Base-by-base conservation (phyloP, 2,329 filamentous ascomycete species). In the Dactylellina parvicollis region DNA sequence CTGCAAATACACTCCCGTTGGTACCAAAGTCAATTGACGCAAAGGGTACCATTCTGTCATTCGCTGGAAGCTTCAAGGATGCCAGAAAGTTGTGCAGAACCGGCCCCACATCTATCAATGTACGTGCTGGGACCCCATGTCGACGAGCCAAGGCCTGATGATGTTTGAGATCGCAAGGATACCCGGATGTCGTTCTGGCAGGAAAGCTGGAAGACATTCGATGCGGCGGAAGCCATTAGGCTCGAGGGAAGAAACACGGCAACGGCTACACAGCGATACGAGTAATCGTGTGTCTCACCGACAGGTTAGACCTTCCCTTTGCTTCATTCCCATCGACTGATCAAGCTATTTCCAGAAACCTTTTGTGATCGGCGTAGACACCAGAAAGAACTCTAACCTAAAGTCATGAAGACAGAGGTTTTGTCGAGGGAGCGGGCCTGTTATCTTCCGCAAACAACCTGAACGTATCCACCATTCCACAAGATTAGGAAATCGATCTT, bases 21-120 rank as follows among this genome's bases (percentile, higher is more conserved):
- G 69, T 73, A 73, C 69, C 69, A 61, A 73, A 66, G 47, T 47
- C 60, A 66, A 66, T 66, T 61, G 60, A 60, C 47, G 60, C 60
- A 60, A 60, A 59, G 54, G 54, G 69, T 57, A 61, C 52, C 54
- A 34, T 60, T 61, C 38, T 66, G 12, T 50, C 54, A 60, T 66
- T 73, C 57, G 62, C 54, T 65, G 44, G 50, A 46, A 38, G 34
- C 22, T 44, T 56, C 65, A 56, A 59, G 54, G 61, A 55, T 64
- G 40, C 49, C 28, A 14, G 34, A 36, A 32, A 26, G 59, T 54
- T 32, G 46, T 50, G 49, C 32, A 54, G 28, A 38, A 30, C 57
- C 50, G 56, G 46, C 66, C 69, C 69, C 60, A 73, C 69, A 56
- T 50, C 57, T 71, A 57, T 52, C 57, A 62, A 55, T 50, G 12